Evolutionary conservation across 192 early-diverging fungal genomes (phyloP).

Genomic region (Podila epigama): DNA sequence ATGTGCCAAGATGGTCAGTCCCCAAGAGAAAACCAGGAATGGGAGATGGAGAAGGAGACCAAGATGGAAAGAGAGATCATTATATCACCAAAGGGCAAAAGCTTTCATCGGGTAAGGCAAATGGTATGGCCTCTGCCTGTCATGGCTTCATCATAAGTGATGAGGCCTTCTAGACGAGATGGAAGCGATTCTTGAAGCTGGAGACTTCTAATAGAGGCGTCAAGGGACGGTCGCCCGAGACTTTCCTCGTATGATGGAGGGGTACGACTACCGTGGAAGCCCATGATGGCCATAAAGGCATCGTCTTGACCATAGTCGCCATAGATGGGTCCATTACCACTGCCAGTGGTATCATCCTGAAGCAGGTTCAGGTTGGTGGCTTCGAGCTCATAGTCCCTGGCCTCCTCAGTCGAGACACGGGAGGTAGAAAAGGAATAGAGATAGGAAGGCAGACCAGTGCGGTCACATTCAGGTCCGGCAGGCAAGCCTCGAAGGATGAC

Average conservation of each 20-base stretch:
- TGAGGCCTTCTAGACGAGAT: not conserved
- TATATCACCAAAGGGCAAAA: not conserved
- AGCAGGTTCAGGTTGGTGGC: too few relatives aligned
- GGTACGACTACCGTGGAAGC: constrained; percentile 38
- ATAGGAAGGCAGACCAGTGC: constrained; percentile 34
- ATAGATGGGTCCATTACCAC: constrained; percentile 21
- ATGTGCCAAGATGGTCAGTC: too few relatives aligned
- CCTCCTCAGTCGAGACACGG: constrained; percentile 39
- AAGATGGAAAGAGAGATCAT: not conserved
- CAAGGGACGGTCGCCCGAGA: constrained; percentile 29
- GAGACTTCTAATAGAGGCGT: constrained; percentile 21
- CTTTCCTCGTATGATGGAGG: constrained; percentile 45
- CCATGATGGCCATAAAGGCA: constrained; percentile 46
- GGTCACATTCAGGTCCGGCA: constrained; percentile 31
- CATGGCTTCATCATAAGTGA: not conserved
- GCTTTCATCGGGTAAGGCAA: not conserved
- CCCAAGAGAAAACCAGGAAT: not conserved
- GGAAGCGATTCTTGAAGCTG: constrained; percentile 3
- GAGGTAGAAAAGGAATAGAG: constrained; percentile 46
- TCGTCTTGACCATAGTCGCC: constrained; percentile 46
- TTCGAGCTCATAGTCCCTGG: constrained; percentile 38
- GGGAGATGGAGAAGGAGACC: not conserved
- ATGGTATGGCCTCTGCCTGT: not conserved
- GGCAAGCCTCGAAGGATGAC: constrained; percentile 35
- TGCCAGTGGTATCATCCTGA: too few relatives aligned